Conservation (phyloP, 2,329 filamentous ascomycete genomes). For the Phaeosphaeria sp. region DNA sequence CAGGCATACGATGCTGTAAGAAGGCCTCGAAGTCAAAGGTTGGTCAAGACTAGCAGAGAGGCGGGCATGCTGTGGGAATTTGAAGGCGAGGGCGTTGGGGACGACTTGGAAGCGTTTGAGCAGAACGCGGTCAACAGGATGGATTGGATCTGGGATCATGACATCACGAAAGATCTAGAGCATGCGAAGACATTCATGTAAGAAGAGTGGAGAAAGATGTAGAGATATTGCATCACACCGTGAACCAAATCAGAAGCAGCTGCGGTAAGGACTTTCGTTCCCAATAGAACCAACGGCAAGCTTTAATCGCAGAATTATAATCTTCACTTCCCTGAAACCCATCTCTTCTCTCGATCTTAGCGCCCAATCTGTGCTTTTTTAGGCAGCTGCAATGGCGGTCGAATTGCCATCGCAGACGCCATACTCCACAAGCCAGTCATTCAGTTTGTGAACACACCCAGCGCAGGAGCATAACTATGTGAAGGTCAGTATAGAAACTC, state of each 20-base stretch:
- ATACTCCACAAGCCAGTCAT: not conserved
- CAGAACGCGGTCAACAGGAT: slow-evolving; percentile 38
- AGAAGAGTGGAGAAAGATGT: not conserved
- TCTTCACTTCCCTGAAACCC: too few species aligned
- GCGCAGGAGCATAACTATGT: not conserved
- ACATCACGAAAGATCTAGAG: slow-evolving; percentile 42
- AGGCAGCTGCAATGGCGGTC: not conserved
- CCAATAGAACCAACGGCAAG: too few species aligned
- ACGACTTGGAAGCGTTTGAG: slow-evolving; percentile 44
- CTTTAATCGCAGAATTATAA: too few species aligned
- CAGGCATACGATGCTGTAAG: slow-evolving; percentile 48
- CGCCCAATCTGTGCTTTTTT: too few species aligned
- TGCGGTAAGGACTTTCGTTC: too few species aligned
- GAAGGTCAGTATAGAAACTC: not conserved
- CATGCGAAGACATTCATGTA: not conserved
- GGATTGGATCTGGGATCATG: slow-evolving; percentile 51
- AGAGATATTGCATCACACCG: too few species aligned
- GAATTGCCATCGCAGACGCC: not conserved
- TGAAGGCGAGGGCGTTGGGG: slow-evolving; percentile 34
- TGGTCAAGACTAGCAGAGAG: slow-evolving; percentile 50
- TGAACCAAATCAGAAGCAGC: too few species aligned
- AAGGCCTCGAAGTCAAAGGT: slow-evolving; percentile 47
- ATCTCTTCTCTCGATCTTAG: too few species aligned
- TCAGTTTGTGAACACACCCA: not conserved
- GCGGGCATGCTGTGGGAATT: slow-evolving; percentile 51